phyloP scores from a whole-genome alignment of 202 grass and related monocot genomes.

The Hordeum pubiflorum region DNA sequence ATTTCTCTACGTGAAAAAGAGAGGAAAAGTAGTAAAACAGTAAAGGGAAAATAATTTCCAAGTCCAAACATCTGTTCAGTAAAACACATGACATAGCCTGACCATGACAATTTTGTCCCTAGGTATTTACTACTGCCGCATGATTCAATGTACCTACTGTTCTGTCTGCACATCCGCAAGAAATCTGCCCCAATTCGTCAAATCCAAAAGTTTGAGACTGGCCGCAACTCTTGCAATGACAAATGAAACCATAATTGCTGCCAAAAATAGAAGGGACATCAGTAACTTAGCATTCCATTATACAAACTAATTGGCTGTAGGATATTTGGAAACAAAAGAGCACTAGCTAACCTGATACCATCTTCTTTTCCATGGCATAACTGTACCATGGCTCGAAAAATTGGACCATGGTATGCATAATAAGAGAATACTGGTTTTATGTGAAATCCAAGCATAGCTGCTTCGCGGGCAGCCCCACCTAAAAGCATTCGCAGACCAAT shows the following conservation, averaged over 20 bases:
- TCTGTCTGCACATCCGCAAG: slow-evolving; percentile 55
- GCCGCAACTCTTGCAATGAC: slow-evolving; percentile 73
- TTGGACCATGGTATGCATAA: slow-evolving; percentile 72
- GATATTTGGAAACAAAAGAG: slow-evolving; percentile 4
- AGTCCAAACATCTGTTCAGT: not conserved
- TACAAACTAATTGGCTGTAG: not conserved
- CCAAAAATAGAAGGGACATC: slow-evolving; percentile 20
- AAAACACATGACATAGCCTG: not conserved
- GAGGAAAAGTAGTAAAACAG: not conserved
- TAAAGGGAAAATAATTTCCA: not conserved
- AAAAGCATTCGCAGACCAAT: slow-evolving; percentile 92
- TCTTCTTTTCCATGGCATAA: slow-evolving; percentile 53
- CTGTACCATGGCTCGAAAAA: slow-evolving; percentile 75
- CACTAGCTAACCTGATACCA: slow-evolving; percentile 45
- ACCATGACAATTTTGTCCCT: not conserved
- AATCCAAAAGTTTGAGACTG: slow-evolving; percentile 74
- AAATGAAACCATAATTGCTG: slow-evolving; percentile 85
- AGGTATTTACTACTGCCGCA: not conserved
- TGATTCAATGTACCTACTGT: slow-evolving; percentile 49
- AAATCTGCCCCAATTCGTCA: slow-evolving; percentile 72
- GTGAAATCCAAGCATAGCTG: slow-evolving; percentile 74
- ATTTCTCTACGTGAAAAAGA: not conserved
- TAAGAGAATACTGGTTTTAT: slow-evolving; percentile 84
- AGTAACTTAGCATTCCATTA: slow-evolving; percentile 15
- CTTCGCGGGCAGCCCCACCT: slow-evolving; percentile 78